A percentile compares a stretch with the other conserved stretches of the same genome.
Conservation (phyloP, 2,329 filamentous ascomycete species). For the Exophiala bonariae region DNA sequence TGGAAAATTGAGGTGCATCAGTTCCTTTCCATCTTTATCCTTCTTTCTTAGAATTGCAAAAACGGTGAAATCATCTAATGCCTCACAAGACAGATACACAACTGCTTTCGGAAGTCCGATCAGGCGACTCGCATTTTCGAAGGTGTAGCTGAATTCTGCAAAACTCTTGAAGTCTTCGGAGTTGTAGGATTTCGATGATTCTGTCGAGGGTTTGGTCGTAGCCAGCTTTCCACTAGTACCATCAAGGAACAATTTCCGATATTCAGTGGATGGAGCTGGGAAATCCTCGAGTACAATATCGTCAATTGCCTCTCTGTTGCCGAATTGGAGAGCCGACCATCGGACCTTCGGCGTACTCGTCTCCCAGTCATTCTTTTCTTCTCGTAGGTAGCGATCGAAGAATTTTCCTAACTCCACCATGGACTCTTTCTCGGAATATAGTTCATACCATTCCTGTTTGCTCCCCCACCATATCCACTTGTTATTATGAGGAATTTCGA, state of each 20-base stretch:
- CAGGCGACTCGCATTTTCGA: slow-evolving; percentile 35
- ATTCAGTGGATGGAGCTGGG: slow-evolving; percentile 7
- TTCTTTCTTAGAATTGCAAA: slow-evolving; percentile 47
- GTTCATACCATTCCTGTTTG: slow-evolving; percentile 48
- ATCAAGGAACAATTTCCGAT: slow-evolving; percentile 30
- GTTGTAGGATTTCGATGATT: slow-evolving; percentile 31
- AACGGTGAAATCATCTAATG: slow-evolving; percentile 45
- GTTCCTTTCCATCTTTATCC: slow-evolving; percentile 42
- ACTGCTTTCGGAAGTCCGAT: slow-evolving; percentile 50
- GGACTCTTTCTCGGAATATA: slow-evolving; percentile 37
- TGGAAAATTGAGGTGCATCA: slow-evolving; percentile 47
- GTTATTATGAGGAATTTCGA: slow-evolving; percentile 37
- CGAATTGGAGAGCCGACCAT: slow-evolving; percentile 26
- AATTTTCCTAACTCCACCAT: slow-evolving; percentile 41
- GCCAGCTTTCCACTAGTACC: slow-evolving; percentile 13
- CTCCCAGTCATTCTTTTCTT: slow-evolving; percentile 47
- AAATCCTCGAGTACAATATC: slow-evolving; percentile 31
- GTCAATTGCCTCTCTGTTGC: slow-evolving; percentile 27
- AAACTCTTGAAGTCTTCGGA: slow-evolving; percentile 26
- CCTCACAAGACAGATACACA: slow-evolving; percentile 45
- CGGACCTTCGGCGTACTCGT: slow-evolving; percentile 43
- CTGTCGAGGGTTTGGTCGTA: not conserved
- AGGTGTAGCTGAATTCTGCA: slow-evolving; percentile 42
- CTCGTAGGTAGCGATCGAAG: slow-evolving; percentile 49
- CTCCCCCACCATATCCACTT: slow-evolving; percentile 46